Percentiles rank a stretch among this genome's conserved stretches.
phyloP scores from a whole-genome alignment of 2,329 filamentous ascomycete genomes.

The Pseudogymnoascus sp. region DNA sequence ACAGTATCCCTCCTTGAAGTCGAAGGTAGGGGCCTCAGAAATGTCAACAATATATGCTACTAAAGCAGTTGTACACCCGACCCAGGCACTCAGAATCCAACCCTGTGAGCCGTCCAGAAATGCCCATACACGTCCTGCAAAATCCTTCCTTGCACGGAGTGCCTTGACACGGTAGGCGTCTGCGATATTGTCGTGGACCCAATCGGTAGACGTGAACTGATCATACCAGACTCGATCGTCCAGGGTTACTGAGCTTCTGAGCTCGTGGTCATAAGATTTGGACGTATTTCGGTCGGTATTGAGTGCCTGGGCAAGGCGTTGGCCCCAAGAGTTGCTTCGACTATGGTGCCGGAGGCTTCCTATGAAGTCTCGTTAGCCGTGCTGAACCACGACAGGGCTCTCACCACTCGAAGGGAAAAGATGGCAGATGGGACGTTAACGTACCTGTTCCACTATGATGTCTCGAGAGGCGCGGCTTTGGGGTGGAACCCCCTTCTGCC shows the following conservation, averaged over 20 bases:
- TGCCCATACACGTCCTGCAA: slow-evolving; percentile 68
- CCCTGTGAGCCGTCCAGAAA: slow-evolving; percentile 84
- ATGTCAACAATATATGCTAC: slow-evolving; percentile 87
- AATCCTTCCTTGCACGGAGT: slow-evolving; percentile 70
- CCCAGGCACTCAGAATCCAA: slow-evolving; percentile 87
- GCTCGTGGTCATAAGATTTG: slow-evolving; percentile 42
- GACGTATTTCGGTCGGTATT: slow-evolving; percentile 40
- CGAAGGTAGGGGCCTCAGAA: slow-evolving; percentile 76
- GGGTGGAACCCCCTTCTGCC: slow-evolving; percentile 14
- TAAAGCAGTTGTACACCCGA: slow-evolving; percentile 75
- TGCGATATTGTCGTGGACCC: slow-evolving; percentile 95
- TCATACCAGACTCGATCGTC: slow-evolving; percentile 97
- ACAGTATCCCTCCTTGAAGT: slow-evolving; percentile 88
- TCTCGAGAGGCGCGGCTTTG: slow-evolving; percentile 19
- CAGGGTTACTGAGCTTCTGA: slow-evolving; percentile 56
- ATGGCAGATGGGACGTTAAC: neutral
- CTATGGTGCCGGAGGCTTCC: slow-evolving; percentile 35
- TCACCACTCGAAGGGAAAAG: neutral
- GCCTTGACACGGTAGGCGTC: slow-evolving; percentile 85
- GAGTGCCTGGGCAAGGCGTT: slow-evolving; percentile 54
- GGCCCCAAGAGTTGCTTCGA: slow-evolving; percentile 50
- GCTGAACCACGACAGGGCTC: neutral
- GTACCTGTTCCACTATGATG: slow-evolving; percentile 21
- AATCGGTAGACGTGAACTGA: slow-evolving; percentile 94
- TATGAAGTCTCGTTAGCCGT: slow-evolving; percentile 11